Evolutionary conservation across 768 basidiomycete genomes (phyloP), one percentile per base, ranked within the genome.

Genomic region (Kwoniella europaea): DNA sequence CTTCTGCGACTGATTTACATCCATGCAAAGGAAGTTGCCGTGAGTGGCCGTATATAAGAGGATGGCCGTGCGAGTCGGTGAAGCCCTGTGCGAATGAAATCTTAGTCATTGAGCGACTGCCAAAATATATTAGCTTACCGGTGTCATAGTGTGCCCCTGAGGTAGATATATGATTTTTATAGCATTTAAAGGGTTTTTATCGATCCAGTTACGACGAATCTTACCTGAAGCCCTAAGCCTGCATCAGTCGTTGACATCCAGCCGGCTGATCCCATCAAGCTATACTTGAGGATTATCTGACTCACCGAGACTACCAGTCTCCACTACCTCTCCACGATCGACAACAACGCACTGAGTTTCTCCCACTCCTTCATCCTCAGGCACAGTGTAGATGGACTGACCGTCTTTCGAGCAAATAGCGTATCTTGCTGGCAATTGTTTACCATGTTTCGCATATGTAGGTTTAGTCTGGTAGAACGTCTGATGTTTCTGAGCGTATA

Each of bases 61-160:
- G 77, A 71, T 83, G 82, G 10, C 74, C 79, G 64, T 83, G 82
- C 0, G 80, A 75, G 65, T 83, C 82, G 10, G 74, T 75, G 15
- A 83, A 67, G 12, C 82, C 82, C 82, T 83, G 22, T 10, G 10
- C 24, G 9, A 35, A 0, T 63, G 12, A 42, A 27, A 18, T 4
- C 0, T 27, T 18, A 29, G 56, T 44, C n/a, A n/a, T n/a, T n/a
- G n/a, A n/a, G n/a, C n/a, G n/a, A n/a, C n/a, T n/a, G n/a, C n/a
- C n/a, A n/a, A n/a, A n/a, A n/a, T 4, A 10, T 12, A 6, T 2
- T 16, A 46, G 22, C 74, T 69, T 63, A 80, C 79, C 3, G 79
- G 79, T 3, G 79, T 80, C 68, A 80, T 24, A 27, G 75, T 73
- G 24, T 76, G 73, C 2, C 77, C 77, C 44, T 60, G 44, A 16